Base-by-base conservation (phyloP, 495 filamentous ascomycete species). In the Neurospora sp. region DNA sequence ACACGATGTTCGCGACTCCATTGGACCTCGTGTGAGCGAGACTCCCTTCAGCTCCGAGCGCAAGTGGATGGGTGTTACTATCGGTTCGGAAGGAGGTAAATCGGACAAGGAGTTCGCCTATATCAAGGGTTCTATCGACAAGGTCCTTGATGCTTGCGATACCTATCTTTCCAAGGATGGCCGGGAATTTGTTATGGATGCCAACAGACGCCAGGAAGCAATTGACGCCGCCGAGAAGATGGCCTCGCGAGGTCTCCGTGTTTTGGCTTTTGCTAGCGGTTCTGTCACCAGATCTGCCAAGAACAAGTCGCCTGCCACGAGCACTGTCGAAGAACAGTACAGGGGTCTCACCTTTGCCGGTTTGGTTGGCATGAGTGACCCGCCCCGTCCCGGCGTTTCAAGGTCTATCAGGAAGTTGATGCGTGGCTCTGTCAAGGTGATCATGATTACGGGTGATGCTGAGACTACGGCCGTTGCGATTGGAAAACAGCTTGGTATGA, bases 371-470 rank as follows among this genome's bases (percentile, higher is more conserved):
- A 99, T 99, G 94, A 97, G 93, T 75, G 96, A 99, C 78, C 96
- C 96, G 0, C 96, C 96, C 16, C 88, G 96, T 62, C 91, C 92
- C 74, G 93, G 93, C 62, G 96, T 98, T 6, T 92, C 94, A 76
- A 91, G 92, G 72, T 91, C 94, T 14, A 98, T 99, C 75, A 88
- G 93, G 75, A 92, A 93, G 46, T 84, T 99, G 71, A 96, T 98
- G 91, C 88, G 93, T 69, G 95, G 96, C 59, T 93, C 93, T 11
- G 96, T 99, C 70, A 93, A 93, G 77, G 91, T 98, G 40, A 97
- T 98, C 76, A 99, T 99, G 96, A 98, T 99, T 75, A 99, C 96
- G 12, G 96, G 96, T 72, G 96, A 99, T 81, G 91, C 96, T 16
- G 93, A 98, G 77, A 94, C 92, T 6, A 99, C 96, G 0, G 96